These are phyloP conservation scores for Fusarium sp. DNA, from an alignment of 2,329 filamentous ascomycete species.

Conservation along the genomic window DNA sequence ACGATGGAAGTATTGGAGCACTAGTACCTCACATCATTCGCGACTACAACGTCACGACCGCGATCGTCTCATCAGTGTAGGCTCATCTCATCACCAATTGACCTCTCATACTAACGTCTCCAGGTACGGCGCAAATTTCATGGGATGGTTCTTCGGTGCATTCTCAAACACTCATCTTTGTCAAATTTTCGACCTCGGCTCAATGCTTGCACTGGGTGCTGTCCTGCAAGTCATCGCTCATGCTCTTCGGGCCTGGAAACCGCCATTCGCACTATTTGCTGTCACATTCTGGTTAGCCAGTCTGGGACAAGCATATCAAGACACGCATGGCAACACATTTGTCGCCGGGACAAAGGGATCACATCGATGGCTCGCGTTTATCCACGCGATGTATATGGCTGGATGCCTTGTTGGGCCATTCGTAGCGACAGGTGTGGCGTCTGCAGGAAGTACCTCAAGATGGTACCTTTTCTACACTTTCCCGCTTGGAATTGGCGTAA, in stretches of 20 bases:
- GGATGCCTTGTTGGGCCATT: constrained; percentile 69
- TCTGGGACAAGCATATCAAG: constrained; percentile 71
- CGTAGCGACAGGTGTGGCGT: constrained; percentile 62
- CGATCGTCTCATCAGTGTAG: constrained; percentile 62
- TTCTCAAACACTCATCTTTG: constrained; percentile 65
- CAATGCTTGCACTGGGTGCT: constrained; percentile 67
- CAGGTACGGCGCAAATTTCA: constrained; percentile 67
- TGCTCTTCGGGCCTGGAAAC: constrained; percentile 64
- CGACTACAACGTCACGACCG: constrained; percentile 65
- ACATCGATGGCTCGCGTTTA: constrained; percentile 71
- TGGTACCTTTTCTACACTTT: constrained; percentile 70
- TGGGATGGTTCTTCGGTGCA: constrained; percentile 69
- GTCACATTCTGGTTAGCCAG: constrained; percentile 68
- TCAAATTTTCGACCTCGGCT: constrained; percentile 64
- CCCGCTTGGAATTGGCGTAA: constrained; percentile 62
- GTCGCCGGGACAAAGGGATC: constrained; percentile 62
- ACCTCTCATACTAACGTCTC: neutral
- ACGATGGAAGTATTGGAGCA: constrained; percentile 72
- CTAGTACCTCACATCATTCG: constrained; percentile 71
- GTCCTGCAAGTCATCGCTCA: constrained; percentile 65
- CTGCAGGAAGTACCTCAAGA: constrained; percentile 46
- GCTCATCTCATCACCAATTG: constrained; percentile 8
- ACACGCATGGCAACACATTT: constrained; percentile 72
- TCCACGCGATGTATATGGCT: constrained; percentile 71
- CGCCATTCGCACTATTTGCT: constrained; percentile 67